Conservation (phyloP, 2,329 filamentous ascomycete genomes). For the Trichoderma endophyticum region DNA sequence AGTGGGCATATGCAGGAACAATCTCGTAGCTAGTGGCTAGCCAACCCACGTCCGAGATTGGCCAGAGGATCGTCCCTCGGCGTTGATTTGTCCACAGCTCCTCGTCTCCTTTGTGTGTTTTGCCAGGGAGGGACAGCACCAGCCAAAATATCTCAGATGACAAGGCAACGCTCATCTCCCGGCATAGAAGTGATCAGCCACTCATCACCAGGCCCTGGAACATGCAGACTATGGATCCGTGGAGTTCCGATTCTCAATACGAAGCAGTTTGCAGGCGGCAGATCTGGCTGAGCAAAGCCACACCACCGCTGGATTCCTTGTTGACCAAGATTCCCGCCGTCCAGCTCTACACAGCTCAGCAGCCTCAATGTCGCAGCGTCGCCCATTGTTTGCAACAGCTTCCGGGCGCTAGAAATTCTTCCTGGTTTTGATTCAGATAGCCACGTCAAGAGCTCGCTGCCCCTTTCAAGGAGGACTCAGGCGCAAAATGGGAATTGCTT, state of each 20-base stretch:
- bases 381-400: not conserved
- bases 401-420: not conserved
- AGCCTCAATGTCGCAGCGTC: not conserved
- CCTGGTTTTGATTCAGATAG: not conserved
- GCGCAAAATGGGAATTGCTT: slow-evolving; percentile 23
- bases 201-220: slow-evolving; percentile 7
- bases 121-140: not conserved
- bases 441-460: not conserved
- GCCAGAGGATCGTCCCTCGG: slow-evolving; percentile 19
- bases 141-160: slow-evolving; percentile 10
- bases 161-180: slow-evolving; percentile 26
- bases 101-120: not conserved
- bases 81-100: slow-evolving; percentile 4
- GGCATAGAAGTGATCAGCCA: slow-evolving; percentile 18
- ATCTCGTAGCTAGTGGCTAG: slow-evolving; percentile 27
- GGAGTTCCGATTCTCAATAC: slow-evolving; percentile 1
- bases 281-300: not conserved
- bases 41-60: slow-evolving; percentile 15
- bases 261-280: not conserved
- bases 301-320: not conserved
- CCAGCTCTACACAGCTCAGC: not conserved
- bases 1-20: slow-evolving; percentile 33
- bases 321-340: not conserved
- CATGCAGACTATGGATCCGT: not conserved
- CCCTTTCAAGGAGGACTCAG: slow-evolving; percentile 13